A percentile compares a stretch with the other conserved stretches of the same genome.
Conservation (phyloP, 371 early-diverging fungal genomes). For the Mucor velutinosus region DNA sequence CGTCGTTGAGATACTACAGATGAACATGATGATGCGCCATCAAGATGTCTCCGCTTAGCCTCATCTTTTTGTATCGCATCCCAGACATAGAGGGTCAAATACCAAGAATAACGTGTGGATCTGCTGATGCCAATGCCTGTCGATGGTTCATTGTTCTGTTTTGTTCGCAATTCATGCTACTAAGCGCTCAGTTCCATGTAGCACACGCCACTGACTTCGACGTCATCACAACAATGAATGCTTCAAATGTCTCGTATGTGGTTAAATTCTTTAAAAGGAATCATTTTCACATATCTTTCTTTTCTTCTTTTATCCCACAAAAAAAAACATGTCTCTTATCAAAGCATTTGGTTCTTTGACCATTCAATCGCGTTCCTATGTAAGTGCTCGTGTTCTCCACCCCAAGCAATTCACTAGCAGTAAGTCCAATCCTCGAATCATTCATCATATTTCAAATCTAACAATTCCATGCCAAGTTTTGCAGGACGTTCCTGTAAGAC, state of each 20-base stretch:
- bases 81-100: too few relatives aligned
- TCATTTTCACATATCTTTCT: background rate
- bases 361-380: constrained; percentile 23
- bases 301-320: background rate
- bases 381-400: constrained; percentile 19
- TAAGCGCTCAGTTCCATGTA: background rate
- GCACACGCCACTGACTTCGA: background rate
- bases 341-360: constrained; percentile 8
- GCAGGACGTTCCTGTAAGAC: constrained; percentile 46
- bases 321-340: constrained; percentile 14
- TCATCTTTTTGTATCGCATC: too few relatives aligned
- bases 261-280: background rate
- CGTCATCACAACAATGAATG: background rate
- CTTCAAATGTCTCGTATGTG: background rate
- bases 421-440: constrained; percentile 20
- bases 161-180: background rate
- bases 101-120: too few relatives aligned
- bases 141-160: too few relatives aligned
- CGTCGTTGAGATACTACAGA: background rate
- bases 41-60: background rate
- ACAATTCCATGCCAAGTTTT: constrained; percentile 26
- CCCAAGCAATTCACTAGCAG: constrained; percentile 44
- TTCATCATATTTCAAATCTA: background rate
- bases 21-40: background rate
- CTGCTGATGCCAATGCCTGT: too few relatives aligned